Conservation (phyloP, 257 asterid species). For the Fraxinus pennsylvanica region DNA sequence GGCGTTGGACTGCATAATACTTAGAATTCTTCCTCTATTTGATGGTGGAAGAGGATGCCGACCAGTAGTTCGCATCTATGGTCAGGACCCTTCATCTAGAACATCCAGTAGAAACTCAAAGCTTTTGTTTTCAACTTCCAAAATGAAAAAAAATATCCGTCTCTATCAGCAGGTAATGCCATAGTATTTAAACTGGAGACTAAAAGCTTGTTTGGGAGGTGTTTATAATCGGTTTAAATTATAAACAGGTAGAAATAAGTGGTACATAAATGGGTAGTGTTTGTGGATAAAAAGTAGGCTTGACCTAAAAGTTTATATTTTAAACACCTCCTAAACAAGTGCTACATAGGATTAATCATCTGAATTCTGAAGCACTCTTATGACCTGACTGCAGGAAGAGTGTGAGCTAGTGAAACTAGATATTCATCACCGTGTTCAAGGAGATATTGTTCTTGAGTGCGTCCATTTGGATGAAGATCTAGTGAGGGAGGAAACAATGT, state of each 20-base stretch:
- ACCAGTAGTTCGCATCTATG: constrained; percentile 83
- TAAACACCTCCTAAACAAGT: background rate
- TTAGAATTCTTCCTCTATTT: constrained; percentile 66
- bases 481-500: constrained; percentile 82
- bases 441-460: constrained; percentile 94
- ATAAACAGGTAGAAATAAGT: no score
- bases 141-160: constrained; percentile 53
- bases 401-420: constrained; percentile 80
- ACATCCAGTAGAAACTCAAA: constrained; percentile 78
- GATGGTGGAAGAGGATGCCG: constrained; percentile 86
- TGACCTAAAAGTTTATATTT: constrained; percentile 4
- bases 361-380: constrained; percentile 29
- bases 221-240: no score
- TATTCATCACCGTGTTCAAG: constrained; percentile 73
- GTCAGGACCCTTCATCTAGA: constrained; percentile 82
- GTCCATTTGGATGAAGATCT: constrained; percentile 86
- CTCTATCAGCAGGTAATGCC: constrained; percentile 69
- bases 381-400: constrained; percentile 70
- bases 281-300: no score
- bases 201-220: background rate
- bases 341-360: background rate
- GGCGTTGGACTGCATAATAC: constrained; percentile 77
- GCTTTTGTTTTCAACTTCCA: constrained; percentile 79
- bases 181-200: constrained; percentile 29
- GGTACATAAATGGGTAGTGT: no score